These are phyloP conservation scores for Pisolithus albus DNA, from an alignment of 768 basidiomycete species.

Conservation along the genomic window DNA sequence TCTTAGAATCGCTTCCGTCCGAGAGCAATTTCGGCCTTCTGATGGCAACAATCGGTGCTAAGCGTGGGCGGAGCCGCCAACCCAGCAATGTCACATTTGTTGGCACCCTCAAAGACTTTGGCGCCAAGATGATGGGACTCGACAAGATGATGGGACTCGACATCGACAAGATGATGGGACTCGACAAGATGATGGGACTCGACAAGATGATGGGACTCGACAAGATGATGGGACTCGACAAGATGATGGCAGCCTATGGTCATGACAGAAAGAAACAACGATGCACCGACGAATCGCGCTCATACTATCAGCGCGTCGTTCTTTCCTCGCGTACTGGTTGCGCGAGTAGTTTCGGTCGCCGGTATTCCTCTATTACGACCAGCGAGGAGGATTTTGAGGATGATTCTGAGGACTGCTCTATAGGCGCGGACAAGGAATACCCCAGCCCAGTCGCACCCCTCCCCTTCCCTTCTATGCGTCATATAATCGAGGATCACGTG, in stretches of 20 bases:
- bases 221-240: background rate
- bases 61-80: constrained; percentile 2
- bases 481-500: background rate
- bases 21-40: background rate
- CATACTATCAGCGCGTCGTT: background rate
- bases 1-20: background rate
- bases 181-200: background rate
- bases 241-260: background rate
- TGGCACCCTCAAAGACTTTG: constrained; percentile 4
- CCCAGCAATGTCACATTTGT: constrained; percentile 3
- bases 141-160: background rate
- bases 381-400: background rate
- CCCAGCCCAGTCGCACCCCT: background rate
- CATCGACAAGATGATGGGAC: background rate
- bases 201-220: background rate
- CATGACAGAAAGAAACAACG: constrained; percentile 3
- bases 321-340: background rate
- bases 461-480: background rate
- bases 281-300: background rate
- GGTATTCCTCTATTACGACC: background rate
- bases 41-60: constrained; percentile 7
- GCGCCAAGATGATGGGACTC: background rate
- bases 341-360: background rate
- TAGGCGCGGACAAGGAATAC: background rate
- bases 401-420: background rate